These are phyloP conservation scores for Cladosporium sp. DNA, from an alignment of 2,329 filamentous ascomycete genomes.

Conservation along the genomic window DNA sequence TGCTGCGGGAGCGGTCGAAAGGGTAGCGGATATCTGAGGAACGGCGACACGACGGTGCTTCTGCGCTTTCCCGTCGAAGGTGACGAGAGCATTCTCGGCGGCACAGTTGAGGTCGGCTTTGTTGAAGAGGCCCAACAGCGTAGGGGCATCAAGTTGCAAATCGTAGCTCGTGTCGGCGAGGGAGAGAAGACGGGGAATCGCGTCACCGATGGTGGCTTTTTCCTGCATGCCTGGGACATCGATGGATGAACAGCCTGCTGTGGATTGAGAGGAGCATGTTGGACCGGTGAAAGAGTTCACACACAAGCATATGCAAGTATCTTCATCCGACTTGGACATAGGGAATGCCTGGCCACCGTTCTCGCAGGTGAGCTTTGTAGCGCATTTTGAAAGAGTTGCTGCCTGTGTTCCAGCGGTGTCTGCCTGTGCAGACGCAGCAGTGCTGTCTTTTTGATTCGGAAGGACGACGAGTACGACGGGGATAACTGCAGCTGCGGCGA, in stretches of 20 bases:
- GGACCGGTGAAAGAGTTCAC: conserved; percentile 76
- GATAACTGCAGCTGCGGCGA: conserved; percentile 77
- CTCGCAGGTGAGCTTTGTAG: conserved; percentile 59
- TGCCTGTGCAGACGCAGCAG: conserved; percentile 14
- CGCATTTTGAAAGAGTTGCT: conserved; percentile 50
- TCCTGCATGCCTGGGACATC: conserved; percentile 39
- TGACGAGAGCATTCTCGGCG: conserved; percentile 81
- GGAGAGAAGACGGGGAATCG: conserved; percentile 69
- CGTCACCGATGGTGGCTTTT: conserved; percentile 76
- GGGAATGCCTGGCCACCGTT: conserved; percentile 79
- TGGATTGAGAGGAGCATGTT: conserved; percentile 49
- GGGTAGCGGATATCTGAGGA: neutral
- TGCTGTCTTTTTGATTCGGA: conserved; percentile 43
- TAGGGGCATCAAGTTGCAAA: conserved; percentile 66
- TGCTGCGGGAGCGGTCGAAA: conserved; percentile 17
- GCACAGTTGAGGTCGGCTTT: conserved; percentile 71
- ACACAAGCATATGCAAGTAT: conserved; percentile 78
- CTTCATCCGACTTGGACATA: conserved; percentile 44
- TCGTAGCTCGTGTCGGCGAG: conserved; percentile 65
- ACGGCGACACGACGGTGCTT: conserved; percentile 5
- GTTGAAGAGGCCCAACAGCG: conserved; percentile 73
- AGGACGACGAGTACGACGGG: conserved; percentile 63
- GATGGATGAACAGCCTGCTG: conserved; percentile 55
- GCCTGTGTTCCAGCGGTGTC: conserved; percentile 25
- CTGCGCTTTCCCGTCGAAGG: conserved; percentile 60